phyloP scores from a whole-genome alignment of 1,139 yeast genomes.

The Diutina catenulata region DNA sequence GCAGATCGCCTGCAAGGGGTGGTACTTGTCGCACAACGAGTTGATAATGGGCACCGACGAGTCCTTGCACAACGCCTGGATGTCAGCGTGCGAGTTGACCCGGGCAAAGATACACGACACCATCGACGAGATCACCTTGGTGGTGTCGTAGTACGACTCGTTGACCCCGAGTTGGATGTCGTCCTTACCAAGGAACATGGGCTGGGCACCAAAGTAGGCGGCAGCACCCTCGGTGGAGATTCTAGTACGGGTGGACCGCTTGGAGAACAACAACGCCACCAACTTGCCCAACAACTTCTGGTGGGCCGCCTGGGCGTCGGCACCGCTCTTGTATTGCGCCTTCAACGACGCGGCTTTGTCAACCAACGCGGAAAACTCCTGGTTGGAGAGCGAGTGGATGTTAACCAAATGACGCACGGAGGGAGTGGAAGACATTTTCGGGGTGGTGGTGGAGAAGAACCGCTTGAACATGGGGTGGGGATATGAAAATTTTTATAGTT shows the following conservation, averaged over 20 bases:
- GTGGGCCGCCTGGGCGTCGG: conserved; percentile 32
- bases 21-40: conserved; percentile 84
- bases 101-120: conserved; percentile 94
- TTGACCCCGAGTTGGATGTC: conserved; percentile 95
- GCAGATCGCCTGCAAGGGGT: conserved; percentile 91
- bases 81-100: conserved; percentile 76
- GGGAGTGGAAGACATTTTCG: conserved; percentile 8
- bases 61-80: conserved; percentile 59
- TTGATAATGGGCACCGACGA: conserved; percentile 87
- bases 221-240: conserved; percentile 93
- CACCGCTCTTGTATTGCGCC: conserved; percentile 39
- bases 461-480: conserved; percentile 9
- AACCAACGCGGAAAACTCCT: conserved; percentile 60
- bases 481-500: background rate
- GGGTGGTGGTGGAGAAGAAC: conserved; percentile 8
- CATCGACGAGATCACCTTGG: conserved; percentile 88
- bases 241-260: conserved; percentile 91
- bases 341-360: conserved; percentile 57
- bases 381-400: conserved; percentile 60
- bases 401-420: conserved; percentile 63
- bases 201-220: conserved; percentile 86
- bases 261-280: conserved; percentile 73
- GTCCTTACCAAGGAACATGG: conserved; percentile 92
- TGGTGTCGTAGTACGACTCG: conserved; percentile 79
- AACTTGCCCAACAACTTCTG: conserved; percentile 65